Base-by-base conservation (phyloP, 129 eudicot species). In the Escallonia rubra region DNA sequence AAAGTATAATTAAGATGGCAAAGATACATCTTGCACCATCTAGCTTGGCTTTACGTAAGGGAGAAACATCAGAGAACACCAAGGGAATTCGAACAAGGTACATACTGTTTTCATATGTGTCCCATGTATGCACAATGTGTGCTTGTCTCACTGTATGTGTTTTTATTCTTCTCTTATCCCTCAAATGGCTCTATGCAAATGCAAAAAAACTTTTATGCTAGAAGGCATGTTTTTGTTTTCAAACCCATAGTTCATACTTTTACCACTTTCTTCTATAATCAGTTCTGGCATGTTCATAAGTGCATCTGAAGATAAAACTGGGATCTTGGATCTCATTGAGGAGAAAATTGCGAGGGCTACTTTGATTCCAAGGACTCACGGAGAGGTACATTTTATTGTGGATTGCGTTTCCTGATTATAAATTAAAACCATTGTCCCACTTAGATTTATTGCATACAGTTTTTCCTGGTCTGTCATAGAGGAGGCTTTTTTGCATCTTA, bases 241-340 rank as follows among this genome's bases (percentile, higher is more conserved):
- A n/a, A 43, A 34, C 43, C 4, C 15, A 4, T 69, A 64, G 50
- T 53, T 41, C 11, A 16, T 49, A 58, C 45, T 10, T 50, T 64
- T 49, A n/a, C 9, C 50, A 43, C 14, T 23, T 47, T 67, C 74
- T 11, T 42, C 59, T 59, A 12, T 23, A 70, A 57, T 75, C 81
- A 94, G 99, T 75, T 89, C 99, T 64, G 99, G 99, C 38, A 94
- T 83, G 89, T 94, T 94, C 71, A 70, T 94, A 43, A 87, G 93
- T 70, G 85, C 96, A 68, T 77, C 79, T 44, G 90, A 86, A 77
- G 99, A 94, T 77, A 82, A 82, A 86, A 82, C 96, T 41, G 97
- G 99, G 64, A 76, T 72, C 66, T 66, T 94, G 80, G 88, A 83
- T 77, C 78, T 63, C 43, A 87, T 94, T 62, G 99, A 94, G 79